phyloP scores from a whole-genome alignment of 2,329 filamentous ascomycete species.

The Aspergillus fischeri region DNA sequence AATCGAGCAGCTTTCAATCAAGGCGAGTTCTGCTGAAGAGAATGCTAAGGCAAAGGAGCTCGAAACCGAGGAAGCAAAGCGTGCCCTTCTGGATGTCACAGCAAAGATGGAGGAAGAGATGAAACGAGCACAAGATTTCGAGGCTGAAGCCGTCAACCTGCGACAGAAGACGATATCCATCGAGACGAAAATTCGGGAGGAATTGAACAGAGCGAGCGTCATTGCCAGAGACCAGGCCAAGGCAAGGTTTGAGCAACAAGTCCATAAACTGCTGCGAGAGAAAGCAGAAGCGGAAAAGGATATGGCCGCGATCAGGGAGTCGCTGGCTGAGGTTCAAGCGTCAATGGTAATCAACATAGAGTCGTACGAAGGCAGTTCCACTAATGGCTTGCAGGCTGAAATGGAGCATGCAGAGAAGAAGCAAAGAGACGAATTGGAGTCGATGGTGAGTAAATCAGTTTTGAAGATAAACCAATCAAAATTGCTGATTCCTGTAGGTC shows the following conservation, averaged over 20 bases:
- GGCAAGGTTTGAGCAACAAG: constrained; percentile 27
- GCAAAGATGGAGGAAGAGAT: constrained; percentile 16
- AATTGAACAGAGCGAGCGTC: constrained; percentile 28
- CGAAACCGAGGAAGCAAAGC: constrained; percentile 14
- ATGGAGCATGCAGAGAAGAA: constrained; percentile 10
- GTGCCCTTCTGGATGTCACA: constrained; percentile 17
- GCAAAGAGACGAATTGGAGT: constrained; percentile 8
- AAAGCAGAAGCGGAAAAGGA: constrained; percentile 22
- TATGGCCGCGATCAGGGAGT: constrained; percentile 10
- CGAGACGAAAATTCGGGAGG: constrained; percentile 27
- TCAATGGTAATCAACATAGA: constrained; percentile 20
- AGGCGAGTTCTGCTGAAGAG: constrained; percentile 14
- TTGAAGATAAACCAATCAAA: too few relatives aligned
- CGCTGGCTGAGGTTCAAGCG: constrained; percentile 17
- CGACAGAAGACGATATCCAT: constrained; percentile 16
- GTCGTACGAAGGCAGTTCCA: neutral
- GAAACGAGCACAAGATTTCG: constrained; percentile 10
- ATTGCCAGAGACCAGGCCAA: constrained; percentile 24
- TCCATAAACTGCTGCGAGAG: constrained; percentile 23
- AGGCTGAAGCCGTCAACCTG: constrained; percentile 19
- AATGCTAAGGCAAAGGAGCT: constrained; percentile 16
- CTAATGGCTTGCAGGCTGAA: constrained; percentile 20
- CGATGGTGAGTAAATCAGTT: constrained; percentile 15
- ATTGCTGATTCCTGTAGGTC: constrained; percentile 19
- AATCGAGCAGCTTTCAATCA: constrained; percentile 18